These are phyloP conservation scores for Leccinum truebloodii DNA, from an alignment of 768 basidiomycete species.

Conservation along the genomic window DNA sequence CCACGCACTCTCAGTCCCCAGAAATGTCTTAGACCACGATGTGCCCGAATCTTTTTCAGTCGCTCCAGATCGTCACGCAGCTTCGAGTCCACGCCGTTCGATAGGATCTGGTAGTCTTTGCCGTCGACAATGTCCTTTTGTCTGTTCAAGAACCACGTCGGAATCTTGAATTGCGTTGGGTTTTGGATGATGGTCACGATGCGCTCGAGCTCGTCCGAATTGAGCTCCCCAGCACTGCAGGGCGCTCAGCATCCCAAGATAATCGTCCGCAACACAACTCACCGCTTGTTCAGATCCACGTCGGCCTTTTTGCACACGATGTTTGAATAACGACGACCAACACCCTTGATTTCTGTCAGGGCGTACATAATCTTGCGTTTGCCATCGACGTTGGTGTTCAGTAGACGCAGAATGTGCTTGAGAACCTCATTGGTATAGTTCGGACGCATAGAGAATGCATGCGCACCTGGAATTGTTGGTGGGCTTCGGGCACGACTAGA, in stretches of 20 bases:
- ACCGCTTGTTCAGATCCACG: slow-evolving; percentile 99
- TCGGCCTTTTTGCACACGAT: slow-evolving; percentile 99
- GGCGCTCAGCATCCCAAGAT: slow-evolving; percentile 8
- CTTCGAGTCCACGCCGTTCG: slow-evolving; percentile 97
- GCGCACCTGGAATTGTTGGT: slow-evolving; percentile 91
- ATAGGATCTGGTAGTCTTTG: slow-evolving; percentile 94
- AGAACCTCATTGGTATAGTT: slow-evolving; percentile 9
- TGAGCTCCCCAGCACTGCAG: slow-evolving; percentile 93
- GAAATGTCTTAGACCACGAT: slow-evolving; percentile 90
- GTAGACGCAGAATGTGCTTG: slow-evolving; percentile 97
- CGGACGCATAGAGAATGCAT: not conserved
- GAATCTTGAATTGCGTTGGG: slow-evolving; percentile 99
- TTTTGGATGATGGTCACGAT: slow-evolving; percentile 99
- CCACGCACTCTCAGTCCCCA: slow-evolving; percentile 96
- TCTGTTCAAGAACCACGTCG: slow-evolving; percentile 98
- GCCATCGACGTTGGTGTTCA: slow-evolving; percentile 99
- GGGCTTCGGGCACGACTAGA: slow-evolving; percentile 93
- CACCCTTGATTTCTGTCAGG: slow-evolving; percentile 99
- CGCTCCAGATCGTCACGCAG: slow-evolving; percentile 97
- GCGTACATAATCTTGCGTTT: slow-evolving; percentile 99
- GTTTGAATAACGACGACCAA: slow-evolving; percentile 98
- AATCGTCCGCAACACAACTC: slow-evolving; percentile 30
- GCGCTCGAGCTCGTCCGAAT: slow-evolving; percentile 99
- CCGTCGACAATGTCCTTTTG: slow-evolving; percentile 98
- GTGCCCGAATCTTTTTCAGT: slow-evolving; percentile 98